Evolutionary conservation across 306 rosid genomes (phyloP), one percentile per base, ranked within the genome.

Genomic region (Mimosa pudica): DNA sequence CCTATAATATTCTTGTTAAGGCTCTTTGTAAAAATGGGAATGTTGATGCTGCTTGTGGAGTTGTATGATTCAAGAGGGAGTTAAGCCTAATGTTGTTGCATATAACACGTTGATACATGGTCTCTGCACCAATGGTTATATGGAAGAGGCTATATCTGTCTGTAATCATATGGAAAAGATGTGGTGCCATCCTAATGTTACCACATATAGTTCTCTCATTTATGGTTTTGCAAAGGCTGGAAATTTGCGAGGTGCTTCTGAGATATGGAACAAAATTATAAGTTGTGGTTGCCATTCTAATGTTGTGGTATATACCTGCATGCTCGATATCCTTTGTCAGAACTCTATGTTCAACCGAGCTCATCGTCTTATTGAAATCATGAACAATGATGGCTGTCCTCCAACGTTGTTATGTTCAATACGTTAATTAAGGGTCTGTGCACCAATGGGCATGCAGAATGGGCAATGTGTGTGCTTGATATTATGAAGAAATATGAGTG

Each of bases 221-320:
- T 52, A 85, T 30, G 96, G 96, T 69, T 91, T 91, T 86, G 89
- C 92, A n/a, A 91, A 89, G 80, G 75, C 82, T 48, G 92, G 94
- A 76, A 51, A 91, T 64, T 89, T 92, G 86, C 36, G 48, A 49
- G 89, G 89, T 60, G 98, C 97, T 65, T 89, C 88, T 57, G 86
- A 84, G 71, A 88, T 71, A 69, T 95, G 99, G 97, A 93, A 95
- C 86, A 79, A 74, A 76, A 95, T 95, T 97, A 86, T 95, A 78
- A 66, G 65, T 71, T 45, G 55, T 51, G 93, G 93, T n/a, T 90
- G 90, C 24, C 90, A 42, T 65, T 97, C 98, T 63, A 93, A 93
- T 88, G 99, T 82, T 36, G 92, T 95, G 78, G 87, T 80, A 5
- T 95, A 88, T 70, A 91, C 94, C 49, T 87, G 88, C 87, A 89